Percentiles rank a stretch among this genome's conserved stretches.
These are phyloP conservation scores for Penicillium canescens DNA, from an alignment of 495 filamentous ascomycete genomes.

Conservation along the genomic window DNA sequence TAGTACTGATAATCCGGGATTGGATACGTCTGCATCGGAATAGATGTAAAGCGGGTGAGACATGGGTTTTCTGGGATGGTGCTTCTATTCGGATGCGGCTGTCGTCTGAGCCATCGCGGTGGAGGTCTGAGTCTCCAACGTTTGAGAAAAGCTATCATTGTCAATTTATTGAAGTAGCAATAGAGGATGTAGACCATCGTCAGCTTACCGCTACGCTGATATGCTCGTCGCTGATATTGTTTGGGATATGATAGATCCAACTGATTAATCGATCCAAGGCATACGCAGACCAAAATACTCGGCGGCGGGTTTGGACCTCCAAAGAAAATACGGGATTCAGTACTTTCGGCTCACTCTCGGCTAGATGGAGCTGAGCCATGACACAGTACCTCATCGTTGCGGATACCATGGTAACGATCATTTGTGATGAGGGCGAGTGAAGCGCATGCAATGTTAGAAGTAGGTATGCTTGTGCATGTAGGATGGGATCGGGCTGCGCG, in stretches of 20 bases:
- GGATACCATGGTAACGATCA: constrained; percentile 20
- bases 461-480: constrained; percentile 25
- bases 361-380: constrained; percentile 16
- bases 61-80: constrained; percentile 14
- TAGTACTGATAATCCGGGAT: constrained; percentile 20
- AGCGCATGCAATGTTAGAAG: constrained; percentile 25
- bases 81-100: not conserved
- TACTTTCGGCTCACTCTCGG: constrained; percentile 2
- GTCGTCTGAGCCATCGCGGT: constrained; percentile 1
- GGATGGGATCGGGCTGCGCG: constrained; percentile 11
- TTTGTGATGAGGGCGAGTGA: constrained; percentile 25
- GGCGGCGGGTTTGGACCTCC: constrained; percentile 20
- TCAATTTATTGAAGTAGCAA: not conserved
- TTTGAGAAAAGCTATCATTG: constrained; percentile 19
- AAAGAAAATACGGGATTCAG: constrained; percentile 3
- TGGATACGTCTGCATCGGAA: constrained; percentile 23
- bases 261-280: constrained; percentile 24
- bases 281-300: constrained; percentile 27
- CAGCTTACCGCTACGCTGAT: constrained; percentile 17
- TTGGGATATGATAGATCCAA: constrained; percentile 24
- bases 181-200: not conserved
- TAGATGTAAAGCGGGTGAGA: constrained; percentile 22
- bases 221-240: constrained; percentile 19
- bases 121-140: constrained; percentile 16
- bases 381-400: constrained; percentile 24